These are phyloP conservation scores for Botryobasidium botryosum DNA, from an alignment of 768 basidiomycete species.

Conservation along the genomic window DNA sequence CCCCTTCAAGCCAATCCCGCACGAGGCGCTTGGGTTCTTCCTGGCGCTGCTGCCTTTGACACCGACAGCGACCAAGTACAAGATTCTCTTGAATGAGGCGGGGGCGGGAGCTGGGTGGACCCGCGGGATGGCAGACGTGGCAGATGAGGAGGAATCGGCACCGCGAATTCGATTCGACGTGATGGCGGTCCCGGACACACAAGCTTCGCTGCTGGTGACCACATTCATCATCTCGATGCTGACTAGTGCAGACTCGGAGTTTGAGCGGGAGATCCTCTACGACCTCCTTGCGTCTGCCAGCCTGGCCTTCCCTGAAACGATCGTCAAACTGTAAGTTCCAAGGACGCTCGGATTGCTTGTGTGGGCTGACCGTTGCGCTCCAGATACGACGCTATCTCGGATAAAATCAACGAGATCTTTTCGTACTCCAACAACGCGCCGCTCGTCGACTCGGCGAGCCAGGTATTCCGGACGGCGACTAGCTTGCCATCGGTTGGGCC, in stretches of 20 bases:
- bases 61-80: slow-evolving; percentile 37
- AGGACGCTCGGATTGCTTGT: neutral
- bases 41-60: slow-evolving; percentile 59
- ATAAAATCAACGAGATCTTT: slow-evolving; percentile 56
- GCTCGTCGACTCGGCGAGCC: slow-evolving; percentile 56
- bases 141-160: slow-evolving; percentile 24
- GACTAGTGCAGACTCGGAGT: slow-evolving; percentile 53
- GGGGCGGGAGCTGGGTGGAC: slow-evolving; percentile 33
- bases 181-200: slow-evolving; percentile 43
- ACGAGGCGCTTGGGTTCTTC: slow-evolving; percentile 61
- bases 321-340: slow-evolving; percentile 51
- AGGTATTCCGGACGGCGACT: slow-evolving; percentile 42
- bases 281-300: slow-evolving; percentile 57
- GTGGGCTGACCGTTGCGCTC: slow-evolving; percentile 1
- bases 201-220: slow-evolving; percentile 50
- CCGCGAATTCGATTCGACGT: slow-evolving; percentile 39
- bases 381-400: slow-evolving; percentile 63
- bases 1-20: slow-evolving; percentile 25
- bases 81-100: slow-evolving; percentile 45
- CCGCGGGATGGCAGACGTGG: slow-evolving; percentile 28
- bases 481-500: slow-evolving; percentile 16
- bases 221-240: slow-evolving; percentile 67
- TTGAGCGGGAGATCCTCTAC: slow-evolving; percentile 69
- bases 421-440: slow-evolving; percentile 51
- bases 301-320: slow-evolving; percentile 47